phyloP scores from a whole-genome alignment of 257 asterid genomes.

The Jacaranda mimosifolia region DNA sequence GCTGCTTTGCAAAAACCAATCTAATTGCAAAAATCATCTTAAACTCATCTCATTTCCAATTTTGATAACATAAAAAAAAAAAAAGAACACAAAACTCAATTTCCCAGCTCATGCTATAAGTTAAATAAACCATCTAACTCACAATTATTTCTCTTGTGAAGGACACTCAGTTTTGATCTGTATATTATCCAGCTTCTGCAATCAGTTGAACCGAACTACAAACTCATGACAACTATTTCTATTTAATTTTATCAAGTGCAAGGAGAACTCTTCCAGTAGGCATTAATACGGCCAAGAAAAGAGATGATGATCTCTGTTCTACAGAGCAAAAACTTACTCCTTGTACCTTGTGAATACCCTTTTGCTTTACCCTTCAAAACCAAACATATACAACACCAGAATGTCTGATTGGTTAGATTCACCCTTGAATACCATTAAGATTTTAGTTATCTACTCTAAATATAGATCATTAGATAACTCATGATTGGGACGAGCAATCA shows the following conservation, averaged over 20 bases:
- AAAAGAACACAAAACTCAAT: no score
- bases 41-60: no score
- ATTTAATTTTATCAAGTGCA: no score
- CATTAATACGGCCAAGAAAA: no score
- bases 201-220: slow-evolving; percentile 26
- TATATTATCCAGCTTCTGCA: background rate
- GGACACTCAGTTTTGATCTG: background rate
- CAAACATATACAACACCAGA: background rate
- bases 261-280: no score
- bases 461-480: background rate
- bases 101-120: background rate
- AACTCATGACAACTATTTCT: no score
- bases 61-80: no score
- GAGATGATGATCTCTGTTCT: no score
- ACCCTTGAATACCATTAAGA: background rate
- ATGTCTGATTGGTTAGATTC: background rate
- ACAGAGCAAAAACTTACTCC: background rate
- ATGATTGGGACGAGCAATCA: background rate
- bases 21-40: no score
- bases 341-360: background rate
- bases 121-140: background rate
- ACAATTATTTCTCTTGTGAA: background rate
- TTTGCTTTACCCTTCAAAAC: slow-evolving; percentile 6
- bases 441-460: background rate
- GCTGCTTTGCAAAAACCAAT: no score